Percentiles rank a stretch among this genome's conserved stretches.
Evolutionary conservation across 2,329 filamentous ascomycete genomes (phyloP).

Genomic region (Fusarium avenaceum): DNA sequence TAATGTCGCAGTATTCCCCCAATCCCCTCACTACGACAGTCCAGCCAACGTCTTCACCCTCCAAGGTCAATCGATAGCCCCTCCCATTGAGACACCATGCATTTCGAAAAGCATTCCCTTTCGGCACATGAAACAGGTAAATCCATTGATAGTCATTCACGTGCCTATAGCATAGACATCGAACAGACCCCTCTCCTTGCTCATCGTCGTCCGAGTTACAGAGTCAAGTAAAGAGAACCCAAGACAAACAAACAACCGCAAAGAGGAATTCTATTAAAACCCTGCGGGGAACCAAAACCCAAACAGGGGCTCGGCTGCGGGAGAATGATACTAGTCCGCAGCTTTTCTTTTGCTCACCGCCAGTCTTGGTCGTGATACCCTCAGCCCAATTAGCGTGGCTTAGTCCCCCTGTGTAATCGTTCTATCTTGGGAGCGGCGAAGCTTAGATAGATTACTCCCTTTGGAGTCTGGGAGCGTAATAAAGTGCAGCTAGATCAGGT

Average conservation of each 20-base stretch:
- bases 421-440: conserved; percentile 44
- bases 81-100: conserved; percentile 37
- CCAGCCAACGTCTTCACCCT: not conserved
- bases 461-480: not conserved
- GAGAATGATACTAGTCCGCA: conserved; percentile 12
- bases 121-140: conserved; percentile 32
- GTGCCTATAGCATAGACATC: conserved; percentile 21
- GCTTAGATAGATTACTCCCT: conserved; percentile 6
- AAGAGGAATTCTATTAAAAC: conserved; percentile 25
- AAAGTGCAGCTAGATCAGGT: conserved; percentile 22
- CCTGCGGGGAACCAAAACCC: conserved; percentile 26
- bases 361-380: conserved; percentile 40
- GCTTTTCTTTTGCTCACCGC: conserved; percentile 36
- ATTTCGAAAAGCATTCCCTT: conserved; percentile 14
- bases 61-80: conserved; percentile 15
- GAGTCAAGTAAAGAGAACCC: conserved; percentile 3
- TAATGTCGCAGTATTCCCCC: not conserved
- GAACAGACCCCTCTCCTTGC: conserved; percentile 18
- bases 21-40: not conserved
- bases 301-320: conserved; percentile 21
- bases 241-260: conserved; percentile 40
- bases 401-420: conserved; percentile 22
- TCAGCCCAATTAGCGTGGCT: conserved; percentile 43
- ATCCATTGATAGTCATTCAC: conserved; percentile 27
- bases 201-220: conserved; percentile 42